Conservation (phyloP, 768 basidiomycete genomes). For the Suillus variegatus region DNA sequence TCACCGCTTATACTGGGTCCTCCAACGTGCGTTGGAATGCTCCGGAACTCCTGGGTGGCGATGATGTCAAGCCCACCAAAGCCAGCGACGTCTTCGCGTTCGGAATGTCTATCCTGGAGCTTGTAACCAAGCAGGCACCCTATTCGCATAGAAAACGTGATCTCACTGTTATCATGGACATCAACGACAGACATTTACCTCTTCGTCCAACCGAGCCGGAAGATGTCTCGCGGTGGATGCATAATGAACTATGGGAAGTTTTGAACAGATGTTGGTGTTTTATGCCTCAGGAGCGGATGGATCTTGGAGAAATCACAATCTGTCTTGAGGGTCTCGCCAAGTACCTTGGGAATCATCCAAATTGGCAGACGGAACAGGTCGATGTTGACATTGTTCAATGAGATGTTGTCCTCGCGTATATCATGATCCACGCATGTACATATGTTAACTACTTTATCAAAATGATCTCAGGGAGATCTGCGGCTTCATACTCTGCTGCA, state of each 20-base stretch:
- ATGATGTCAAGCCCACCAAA: conserved; percentile 42
- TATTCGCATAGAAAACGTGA: conserved; percentile 53
- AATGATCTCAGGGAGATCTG: conserved; percentile 81
- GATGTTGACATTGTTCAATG: neutral
- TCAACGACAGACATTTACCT: conserved; percentile 42
- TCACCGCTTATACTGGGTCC: conserved; percentile 46
- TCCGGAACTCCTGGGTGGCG: conserved; percentile 56
- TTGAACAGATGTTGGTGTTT: conserved; percentile 46
- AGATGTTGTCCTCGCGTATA: neutral
- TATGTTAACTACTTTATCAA: conserved; percentile 29
- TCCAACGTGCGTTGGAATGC: conserved; percentile 61
- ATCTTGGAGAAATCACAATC: neutral
- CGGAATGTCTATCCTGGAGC: conserved; percentile 61
- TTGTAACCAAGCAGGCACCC: conserved; percentile 52
- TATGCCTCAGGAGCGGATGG: conserved; percentile 38
- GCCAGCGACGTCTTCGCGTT: conserved; percentile 58
- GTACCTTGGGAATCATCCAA: neutral
- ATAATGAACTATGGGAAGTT: conserved; percentile 52
- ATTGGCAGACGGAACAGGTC: neutral
- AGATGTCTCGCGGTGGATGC: conserved; percentile 38
- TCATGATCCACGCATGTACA: neutral
- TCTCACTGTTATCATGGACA: conserved; percentile 48
- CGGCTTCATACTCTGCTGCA: conserved; percentile 53
- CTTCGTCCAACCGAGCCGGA: conserved; percentile 40
- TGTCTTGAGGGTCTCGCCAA: neutral